Base-by-base conservation (phyloP, 2,329 filamentous ascomycete species). In the Ramularia endophylla region DNA sequence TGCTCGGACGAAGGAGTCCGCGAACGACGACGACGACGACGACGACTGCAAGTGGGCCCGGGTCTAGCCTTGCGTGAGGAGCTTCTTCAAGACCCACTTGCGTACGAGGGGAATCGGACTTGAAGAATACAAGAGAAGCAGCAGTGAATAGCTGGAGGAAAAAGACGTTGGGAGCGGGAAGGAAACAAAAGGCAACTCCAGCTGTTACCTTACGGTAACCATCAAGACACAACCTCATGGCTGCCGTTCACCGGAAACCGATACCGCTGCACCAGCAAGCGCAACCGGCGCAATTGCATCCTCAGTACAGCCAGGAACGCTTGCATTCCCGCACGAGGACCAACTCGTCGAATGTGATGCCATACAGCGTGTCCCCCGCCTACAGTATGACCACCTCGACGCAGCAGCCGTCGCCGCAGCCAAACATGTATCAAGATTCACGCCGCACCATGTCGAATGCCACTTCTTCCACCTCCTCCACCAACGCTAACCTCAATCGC, bases 381-480 rank as follows among this genome's bases (percentile, higher is more conserved):
- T 51, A 48, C 46, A 48, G 43, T 46, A 50, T 53, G 51, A 44
- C 51, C 20, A 40, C 41, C 20, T 34, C 32, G 17, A 40, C 46
- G 27, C 43, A 41, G 22, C 43, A 45, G 13, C 43, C 38, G 19
- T 22, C 25, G 9, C 36, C 35, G 19, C 46, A 44, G 15, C 40
- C 41, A n/a, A n/a, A n/a, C 16, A 47, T 40, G 15, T 42, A 43
- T 22, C 43, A 47, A 50, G 35, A 47, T 37, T 37, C 38, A 60
- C 61, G 73, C 61, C 81, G 62, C 69, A 87, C 64, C 66, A 83
- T 64, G 66, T 87, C 65, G 71, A 85, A 68, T 59, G 83, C 79
- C 58, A 88, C 84, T 41, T 71, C 78, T 27, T 84, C 81, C n/a
- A 85, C 80, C 50, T 75, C 81, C 36, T 81, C 75, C 13, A 79